phyloP scores from a whole-genome alignment of 441 rosid species.

The Biscutella laevigata region DNA sequence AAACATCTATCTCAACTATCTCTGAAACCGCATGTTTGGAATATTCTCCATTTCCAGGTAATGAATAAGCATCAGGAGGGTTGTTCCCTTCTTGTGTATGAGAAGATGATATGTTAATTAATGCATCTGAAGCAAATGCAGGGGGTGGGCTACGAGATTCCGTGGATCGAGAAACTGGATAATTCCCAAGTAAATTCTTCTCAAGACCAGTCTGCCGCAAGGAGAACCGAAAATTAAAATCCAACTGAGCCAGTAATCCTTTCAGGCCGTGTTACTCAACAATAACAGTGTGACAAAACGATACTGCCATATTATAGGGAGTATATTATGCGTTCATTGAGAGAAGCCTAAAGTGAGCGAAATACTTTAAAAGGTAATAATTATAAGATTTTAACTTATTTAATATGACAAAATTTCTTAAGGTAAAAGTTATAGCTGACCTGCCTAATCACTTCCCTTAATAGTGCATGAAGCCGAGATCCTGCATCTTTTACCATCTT shows the following conservation, averaged over 20 bases:
- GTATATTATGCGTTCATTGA: background rate
- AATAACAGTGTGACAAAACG: background rate
- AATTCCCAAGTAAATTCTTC: slow-evolving; percentile 77
- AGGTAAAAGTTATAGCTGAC: slow-evolving; percentile 31
- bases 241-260: background rate
- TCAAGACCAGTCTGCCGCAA: slow-evolving; percentile 73
- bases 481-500: slow-evolving; percentile 90
- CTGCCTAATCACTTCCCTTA: slow-evolving; percentile 83
- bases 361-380: background rate
- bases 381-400: background rate
- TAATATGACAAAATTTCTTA: background rate
- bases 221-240: slow-evolving; percentile 10
- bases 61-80: slow-evolving; percentile 35
- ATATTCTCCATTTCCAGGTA: slow-evolving; percentile 35
- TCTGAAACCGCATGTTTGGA: slow-evolving; percentile 54
- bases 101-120: slow-evolving; percentile 40
- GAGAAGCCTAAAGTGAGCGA: background rate
- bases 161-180: slow-evolving; percentile 59
- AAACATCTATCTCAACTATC: slow-evolving; percentile 81
- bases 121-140: slow-evolving; percentile 66
- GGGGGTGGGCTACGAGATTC: slow-evolving; percentile 61
- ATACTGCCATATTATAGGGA: background rate
- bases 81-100: slow-evolving; percentile 37
- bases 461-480: slow-evolving; percentile 69
- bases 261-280: background rate